A percentile compares a stretch with the other conserved stretches of the same genome.
Evolutionary conservation across 129 eudicot genomes (phyloP).

Genomic region (Escallonia rubra): DNA sequence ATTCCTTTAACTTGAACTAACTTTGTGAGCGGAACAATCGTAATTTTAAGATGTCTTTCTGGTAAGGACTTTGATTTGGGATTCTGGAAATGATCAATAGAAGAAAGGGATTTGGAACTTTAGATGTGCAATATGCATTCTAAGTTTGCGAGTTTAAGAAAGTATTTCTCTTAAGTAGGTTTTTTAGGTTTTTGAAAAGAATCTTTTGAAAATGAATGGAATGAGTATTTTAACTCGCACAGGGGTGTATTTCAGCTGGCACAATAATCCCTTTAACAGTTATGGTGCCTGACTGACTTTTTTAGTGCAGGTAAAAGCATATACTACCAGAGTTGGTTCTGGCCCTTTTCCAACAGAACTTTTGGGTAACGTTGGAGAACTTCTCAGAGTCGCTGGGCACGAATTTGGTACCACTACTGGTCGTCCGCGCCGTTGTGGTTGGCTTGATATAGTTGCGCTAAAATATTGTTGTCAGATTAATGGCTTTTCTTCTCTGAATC

Average conservation of each 20-base stretch:
- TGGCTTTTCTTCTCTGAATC: conserved; percentile 81
- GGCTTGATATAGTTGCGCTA: conserved; percentile 93
- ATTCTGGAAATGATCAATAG: too few species aligned
- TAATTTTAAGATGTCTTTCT: too few species aligned
- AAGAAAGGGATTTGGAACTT: too few species aligned
- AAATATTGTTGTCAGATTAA: conserved; percentile 75
- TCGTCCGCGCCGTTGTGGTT: conserved; percentile 98
- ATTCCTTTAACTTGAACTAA: background rate
- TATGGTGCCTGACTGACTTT: conserved; percentile 7
- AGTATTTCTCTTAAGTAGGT: too few species aligned
- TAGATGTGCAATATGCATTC: too few species aligned
- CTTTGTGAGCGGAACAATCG: too few species aligned
- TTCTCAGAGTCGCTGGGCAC: conserved; percentile 78
- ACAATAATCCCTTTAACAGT: background rate
- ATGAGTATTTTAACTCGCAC: too few species aligned
- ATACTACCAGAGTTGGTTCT: conserved; percentile 98
- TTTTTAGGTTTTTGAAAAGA: too few species aligned
- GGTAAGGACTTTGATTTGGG: too few species aligned
- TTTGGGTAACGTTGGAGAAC: conserved; percentile 71
- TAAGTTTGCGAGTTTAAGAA: too few species aligned
- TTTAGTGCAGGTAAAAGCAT: conserved; percentile 83
- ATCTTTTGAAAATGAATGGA: too few species aligned
- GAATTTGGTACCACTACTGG: conserved; percentile 97
- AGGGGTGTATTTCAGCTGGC: background rate
- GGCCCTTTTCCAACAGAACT: conserved; percentile 99